Percentiles rank a stretch among this genome's conserved stretches.
Evolutionary conservation across 352 stramenopile genomes (phyloP).

Genomic region (Pythium volutum): DNA sequence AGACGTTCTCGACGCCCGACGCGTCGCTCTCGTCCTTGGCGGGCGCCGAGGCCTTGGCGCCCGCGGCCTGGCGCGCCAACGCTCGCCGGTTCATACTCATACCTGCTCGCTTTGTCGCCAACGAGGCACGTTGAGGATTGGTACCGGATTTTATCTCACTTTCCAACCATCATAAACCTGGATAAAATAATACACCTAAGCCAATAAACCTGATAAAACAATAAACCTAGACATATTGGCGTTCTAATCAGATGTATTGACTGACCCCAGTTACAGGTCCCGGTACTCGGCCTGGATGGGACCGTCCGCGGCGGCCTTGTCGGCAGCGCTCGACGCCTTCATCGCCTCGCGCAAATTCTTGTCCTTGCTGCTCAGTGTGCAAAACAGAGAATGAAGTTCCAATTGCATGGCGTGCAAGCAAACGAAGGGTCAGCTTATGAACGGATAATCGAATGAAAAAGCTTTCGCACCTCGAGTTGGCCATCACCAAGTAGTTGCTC

Average conservation of each 20-base stretch:
- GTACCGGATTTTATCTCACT: conserved; percentile 1
- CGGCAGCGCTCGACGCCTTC: conserved; percentile 38
- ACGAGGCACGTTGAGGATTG: not conserved
- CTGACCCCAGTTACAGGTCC: conserved; percentile 63
- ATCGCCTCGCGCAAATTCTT: conserved; percentile 81
- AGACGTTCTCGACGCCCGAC: conserved; percentile 72
- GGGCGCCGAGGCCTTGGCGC: conserved; percentile 33
- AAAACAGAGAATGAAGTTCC: not conserved
- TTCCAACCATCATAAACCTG: conserved; percentile 2
- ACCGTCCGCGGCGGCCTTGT: conserved; percentile 23
- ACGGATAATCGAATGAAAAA: not conserved
- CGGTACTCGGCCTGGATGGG: conserved; percentile 76
- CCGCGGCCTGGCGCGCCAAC: conserved; percentile 58
- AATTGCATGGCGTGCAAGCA: too few relatives aligned
- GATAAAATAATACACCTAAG: conserved; percentile 1
- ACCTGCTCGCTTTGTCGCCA: not conserved
- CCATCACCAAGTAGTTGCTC: conserved; percentile 87
- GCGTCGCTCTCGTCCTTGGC: conserved; percentile 28
- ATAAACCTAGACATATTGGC: not conserved
- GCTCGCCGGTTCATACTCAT: conserved; percentile 68
- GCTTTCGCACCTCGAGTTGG: conserved; percentile 67
- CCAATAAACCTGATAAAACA: conserved; percentile 9
- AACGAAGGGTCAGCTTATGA: not conserved
- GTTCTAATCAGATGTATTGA: not conserved
- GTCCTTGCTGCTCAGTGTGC: conserved; percentile 60